Percentiles rank a stretch among this genome's conserved stretches.
Evolutionary conservation across 169 alveolate genomes (phyloP).

Genomic region (Plasmodium ovale): DNA sequence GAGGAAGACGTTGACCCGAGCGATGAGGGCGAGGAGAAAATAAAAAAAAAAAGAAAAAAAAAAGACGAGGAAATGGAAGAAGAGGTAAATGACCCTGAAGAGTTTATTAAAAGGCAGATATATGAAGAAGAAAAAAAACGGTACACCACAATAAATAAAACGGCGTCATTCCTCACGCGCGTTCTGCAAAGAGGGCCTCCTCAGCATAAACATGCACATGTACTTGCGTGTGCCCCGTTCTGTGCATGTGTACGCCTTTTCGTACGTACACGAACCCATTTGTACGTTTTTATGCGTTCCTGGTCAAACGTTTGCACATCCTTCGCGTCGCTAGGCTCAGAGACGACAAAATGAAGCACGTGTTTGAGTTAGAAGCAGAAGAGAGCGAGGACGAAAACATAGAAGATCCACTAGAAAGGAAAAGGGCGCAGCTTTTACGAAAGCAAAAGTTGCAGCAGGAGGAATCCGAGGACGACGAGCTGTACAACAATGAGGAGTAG

Average conservation of each 20-base stretch:
- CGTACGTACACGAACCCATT: neutral
- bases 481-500: conserved; percentile 58
- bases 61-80: neutral
- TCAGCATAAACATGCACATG: neutral
- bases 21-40: no score
- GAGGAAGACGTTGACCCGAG: neutral
- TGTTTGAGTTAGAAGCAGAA: conserved; percentile 74
- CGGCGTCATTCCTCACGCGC: neutral
- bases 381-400: conserved; percentile 74
- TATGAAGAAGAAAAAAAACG: conserved; percentile 32
- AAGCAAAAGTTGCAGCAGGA: conserved; percentile 16
- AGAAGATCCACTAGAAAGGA: conserved; percentile 59
- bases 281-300: neutral
- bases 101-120: neutral
- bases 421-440: conserved; percentile 24
- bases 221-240: neutral
- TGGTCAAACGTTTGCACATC: neutral
- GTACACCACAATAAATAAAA: neutral
- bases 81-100: neutral
- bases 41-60: conserved; percentile 15
- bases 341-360: conserved; percentile 24
- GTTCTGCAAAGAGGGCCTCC: no score
- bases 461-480: conserved; percentile 47
- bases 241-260: neutral
- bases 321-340: conserved; percentile 9